phyloP scores from a whole-genome alignment of 106 monocot species.

The Hemerocallis citrina region DNA sequence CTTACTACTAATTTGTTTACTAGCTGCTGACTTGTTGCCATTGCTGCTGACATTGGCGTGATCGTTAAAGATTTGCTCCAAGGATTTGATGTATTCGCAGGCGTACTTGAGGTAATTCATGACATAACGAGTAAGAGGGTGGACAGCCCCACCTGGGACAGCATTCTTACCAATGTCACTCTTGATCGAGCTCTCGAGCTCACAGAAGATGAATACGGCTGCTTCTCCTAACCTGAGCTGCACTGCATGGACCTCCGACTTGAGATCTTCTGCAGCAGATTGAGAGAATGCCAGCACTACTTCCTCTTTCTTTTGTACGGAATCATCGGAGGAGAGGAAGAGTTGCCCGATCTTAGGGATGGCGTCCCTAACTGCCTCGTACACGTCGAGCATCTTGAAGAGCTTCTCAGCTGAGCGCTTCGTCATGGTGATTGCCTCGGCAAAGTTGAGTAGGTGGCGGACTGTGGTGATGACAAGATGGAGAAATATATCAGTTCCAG shows the following conservation, averaged over 20 bases:
- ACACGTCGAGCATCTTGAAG: constrained; percentile 76
- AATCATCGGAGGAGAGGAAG: constrained; percentile 30
- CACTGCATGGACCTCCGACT: constrained; percentile 7
- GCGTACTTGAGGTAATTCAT: constrained; percentile 23
- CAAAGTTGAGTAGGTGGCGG: constrained; percentile 52
- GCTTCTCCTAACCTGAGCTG: constrained; percentile 13
- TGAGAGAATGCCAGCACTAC: no score
- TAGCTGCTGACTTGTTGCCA: no score
- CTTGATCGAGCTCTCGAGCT: constrained; percentile 23
- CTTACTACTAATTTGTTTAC: no score
- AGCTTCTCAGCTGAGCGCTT: constrained; percentile 67
- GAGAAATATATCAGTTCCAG: constrained; percentile 15
- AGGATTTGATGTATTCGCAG: constrained; percentile 13
- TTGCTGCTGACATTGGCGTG: background rate
- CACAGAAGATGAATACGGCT: constrained; percentile 16
- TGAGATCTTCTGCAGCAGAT: no score
- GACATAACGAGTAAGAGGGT: constrained; percentile 20
- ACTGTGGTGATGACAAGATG: constrained; percentile 27
- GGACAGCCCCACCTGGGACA: constrained; percentile 19
- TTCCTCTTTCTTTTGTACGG: background rate
- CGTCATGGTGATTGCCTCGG: constrained; percentile 48
- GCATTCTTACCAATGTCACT: constrained; percentile 6
- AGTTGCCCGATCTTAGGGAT: constrained; percentile 24
- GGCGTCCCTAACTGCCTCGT: constrained; percentile 49
- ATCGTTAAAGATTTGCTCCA: constrained; percentile 14